Base-by-base conservation (phyloP, 2,329 filamentous ascomycete genomes). In the Colletotrichum musae region DNA sequence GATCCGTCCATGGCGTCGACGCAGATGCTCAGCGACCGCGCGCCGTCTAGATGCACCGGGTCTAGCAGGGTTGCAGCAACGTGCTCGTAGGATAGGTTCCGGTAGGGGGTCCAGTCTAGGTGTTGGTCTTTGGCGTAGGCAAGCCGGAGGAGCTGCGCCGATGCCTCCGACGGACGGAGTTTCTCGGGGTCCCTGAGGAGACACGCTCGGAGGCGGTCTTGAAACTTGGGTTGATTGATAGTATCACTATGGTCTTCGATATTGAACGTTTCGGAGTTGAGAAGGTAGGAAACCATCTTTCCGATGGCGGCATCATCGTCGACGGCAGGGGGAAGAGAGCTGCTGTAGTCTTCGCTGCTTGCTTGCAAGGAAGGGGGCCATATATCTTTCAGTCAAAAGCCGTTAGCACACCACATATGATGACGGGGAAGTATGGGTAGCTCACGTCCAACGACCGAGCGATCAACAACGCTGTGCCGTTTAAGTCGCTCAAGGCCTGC, bases 81-180 rank as follows among this genome's bases (percentile, higher is more conserved):
- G 18, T 24, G 12, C 26, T 56, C 43, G 18, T 51, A 67, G 12
- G 58, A 32, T 36, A 67, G 28, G n/a, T 41, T 36, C 28, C 12
- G 15, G 36, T 51, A 51, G 26, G 50, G 32, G 2, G 43, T 58
- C 64, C 41, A 58, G 52, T 67, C 52, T n/a, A 62, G 43, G 18
- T 67, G 64, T 6, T 2, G 24, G 41, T 21, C 7, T 7, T 43
- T 36, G 4, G 51, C 51, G 41, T 57, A 67, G 16, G 64, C 64
- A 12, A 67, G 57, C n/a, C 51, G 51, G 56, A 61, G 64, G 9
- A 67, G 58, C 41, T 50, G 45, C 6, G 62, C 10, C 9, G 47
- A 43, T 5, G 47, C 47, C 15, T 24, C 47, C 2, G 58, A 60
- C 12, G 51, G 52, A 16, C 28, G 16, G 3, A 64, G 50, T 10